Evolutionary conservation across 176 grass and related monocot genomes (phyloP).

Genomic region (Oryza rufipogon): DNA sequence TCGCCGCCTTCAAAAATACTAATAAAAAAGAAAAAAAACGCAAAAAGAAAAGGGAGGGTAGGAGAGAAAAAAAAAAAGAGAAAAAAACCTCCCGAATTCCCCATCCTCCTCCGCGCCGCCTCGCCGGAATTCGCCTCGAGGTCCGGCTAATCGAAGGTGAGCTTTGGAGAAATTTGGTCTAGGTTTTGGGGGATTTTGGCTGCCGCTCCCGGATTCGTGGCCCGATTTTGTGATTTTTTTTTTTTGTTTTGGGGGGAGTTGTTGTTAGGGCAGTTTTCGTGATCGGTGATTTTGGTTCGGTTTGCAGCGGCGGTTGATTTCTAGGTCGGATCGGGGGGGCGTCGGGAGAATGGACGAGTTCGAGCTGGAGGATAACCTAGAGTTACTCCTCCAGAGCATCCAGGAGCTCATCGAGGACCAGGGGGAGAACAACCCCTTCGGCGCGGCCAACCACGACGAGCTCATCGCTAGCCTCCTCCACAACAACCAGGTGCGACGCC

Average conservation of each 20-base stretch:
- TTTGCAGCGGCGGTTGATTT: slow-evolving; percentile 12
- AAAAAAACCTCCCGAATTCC: neutral
- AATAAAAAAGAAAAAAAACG: neutral
- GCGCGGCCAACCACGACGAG: slow-evolving; percentile 50
- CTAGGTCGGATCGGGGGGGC: neutral
- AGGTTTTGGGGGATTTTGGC: neutral
- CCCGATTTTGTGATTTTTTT: neutral
- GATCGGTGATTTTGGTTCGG: neutral
- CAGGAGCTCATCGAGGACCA: slow-evolving; percentile 60
- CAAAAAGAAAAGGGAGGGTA: neutral
- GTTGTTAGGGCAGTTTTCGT: neutral
- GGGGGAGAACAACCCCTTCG: slow-evolving; percentile 44
- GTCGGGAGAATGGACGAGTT: slow-evolving; percentile 46
- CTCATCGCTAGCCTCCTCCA: slow-evolving; percentile 51
- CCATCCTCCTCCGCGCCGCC: neutral
- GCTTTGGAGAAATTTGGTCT: neutral
- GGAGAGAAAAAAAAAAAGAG: neutral
- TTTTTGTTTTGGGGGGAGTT: neutral
- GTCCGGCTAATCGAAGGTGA: slow-evolving; percentile 34
- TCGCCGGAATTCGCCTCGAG: neutral
- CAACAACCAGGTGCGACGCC: slow-evolving; percentile 36
- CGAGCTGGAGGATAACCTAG: slow-evolving; percentile 59
- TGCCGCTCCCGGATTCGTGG: neutral
- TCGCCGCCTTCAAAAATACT: slow-evolving; percentile 15
- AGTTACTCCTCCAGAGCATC: slow-evolving; percentile 60